Evolutionary conservation across 805 yeast species (phyloP).

Genomic region (Lipomyces chichibuensis): DNA sequence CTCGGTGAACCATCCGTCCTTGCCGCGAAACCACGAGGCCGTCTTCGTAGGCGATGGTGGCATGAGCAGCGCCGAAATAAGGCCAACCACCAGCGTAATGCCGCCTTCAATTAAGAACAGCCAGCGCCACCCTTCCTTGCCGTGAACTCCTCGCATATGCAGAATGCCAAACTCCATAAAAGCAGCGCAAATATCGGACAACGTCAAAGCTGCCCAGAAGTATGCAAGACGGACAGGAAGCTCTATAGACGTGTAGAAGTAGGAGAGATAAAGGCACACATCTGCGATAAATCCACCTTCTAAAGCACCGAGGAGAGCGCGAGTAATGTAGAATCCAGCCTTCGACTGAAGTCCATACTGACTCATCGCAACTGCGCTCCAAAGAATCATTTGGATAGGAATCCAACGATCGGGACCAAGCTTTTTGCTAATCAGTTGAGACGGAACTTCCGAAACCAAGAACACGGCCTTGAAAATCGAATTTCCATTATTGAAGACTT

Average conservation of each 20-base stretch:
- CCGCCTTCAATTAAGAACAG: slow-evolving; percentile 60
- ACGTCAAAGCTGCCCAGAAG: slow-evolving; percentile 60
- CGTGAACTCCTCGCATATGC: slow-evolving; percentile 51
- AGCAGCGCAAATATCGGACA: slow-evolving; percentile 52
- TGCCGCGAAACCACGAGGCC: slow-evolving; percentile 27
- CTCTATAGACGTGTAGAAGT: slow-evolving; percentile 63
- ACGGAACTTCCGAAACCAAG: slow-evolving; percentile 61
- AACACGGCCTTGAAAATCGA: slow-evolving; percentile 58
- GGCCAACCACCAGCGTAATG: slow-evolving; percentile 58
- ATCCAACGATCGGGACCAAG: slow-evolving; percentile 65
- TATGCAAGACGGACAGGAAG: slow-evolving; percentile 59
- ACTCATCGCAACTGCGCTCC: slow-evolving; percentile 58
- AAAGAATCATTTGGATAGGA: slow-evolving; percentile 56
- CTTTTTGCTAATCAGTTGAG: slow-evolving; percentile 62
- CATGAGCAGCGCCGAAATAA: slow-evolving; percentile 53
- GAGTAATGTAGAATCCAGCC: slow-evolving; percentile 48
- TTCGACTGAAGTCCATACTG: slow-evolving; percentile 51
- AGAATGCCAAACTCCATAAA: slow-evolving; percentile 59
- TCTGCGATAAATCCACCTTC: slow-evolving; percentile 76
- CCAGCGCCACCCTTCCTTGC: slow-evolving; percentile 65
- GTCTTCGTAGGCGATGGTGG: slow-evolving; percentile 49
- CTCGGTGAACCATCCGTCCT: slow-evolving; percentile 56
- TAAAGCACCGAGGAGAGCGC: slow-evolving; percentile 57
- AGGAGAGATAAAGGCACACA: slow-evolving; percentile 62
- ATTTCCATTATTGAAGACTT: slow-evolving; percentile 56